Evolutionary conservation across 1,284 basidiomycete genomes (phyloP).

Genomic region (Apiotrichum akiyoshidainum): DNA sequence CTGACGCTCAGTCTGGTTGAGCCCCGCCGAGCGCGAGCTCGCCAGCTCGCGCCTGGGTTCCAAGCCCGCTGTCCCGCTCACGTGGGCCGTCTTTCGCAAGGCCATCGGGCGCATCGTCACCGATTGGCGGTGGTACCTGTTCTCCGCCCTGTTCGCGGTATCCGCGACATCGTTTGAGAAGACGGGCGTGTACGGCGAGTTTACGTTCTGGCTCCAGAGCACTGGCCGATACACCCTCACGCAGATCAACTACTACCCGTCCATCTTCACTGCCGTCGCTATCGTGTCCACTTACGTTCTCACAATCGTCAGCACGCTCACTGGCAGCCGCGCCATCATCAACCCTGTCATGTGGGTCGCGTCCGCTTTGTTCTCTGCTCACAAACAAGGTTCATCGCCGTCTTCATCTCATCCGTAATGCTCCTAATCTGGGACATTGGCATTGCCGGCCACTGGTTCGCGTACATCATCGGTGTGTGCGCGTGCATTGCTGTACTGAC

Average conservation of each 20-base stretch:
- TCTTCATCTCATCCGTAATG: conserved; percentile 33
- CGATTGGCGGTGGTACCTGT: conserved; percentile 34
- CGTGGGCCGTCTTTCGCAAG: conserved; percentile 16
- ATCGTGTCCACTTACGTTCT: conserved; percentile 32
- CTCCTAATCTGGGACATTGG: conserved; percentile 33
- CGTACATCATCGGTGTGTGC: conserved; percentile 26
- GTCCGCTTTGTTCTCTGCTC: background rate
- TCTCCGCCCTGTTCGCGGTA: conserved; percentile 30
- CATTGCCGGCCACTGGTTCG: conserved; percentile 32
- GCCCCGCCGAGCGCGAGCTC: conserved; percentile 23
- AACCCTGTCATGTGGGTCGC: conserved; percentile 33
- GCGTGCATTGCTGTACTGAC: background rate
- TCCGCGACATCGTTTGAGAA: conserved; percentile 31
- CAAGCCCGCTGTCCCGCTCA: conserved; percentile 21
- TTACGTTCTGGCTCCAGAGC: conserved; percentile 32
- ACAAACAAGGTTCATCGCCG: conserved; percentile 12
- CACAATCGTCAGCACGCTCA: conserved; percentile 25
- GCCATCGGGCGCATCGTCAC: conserved; percentile 21
- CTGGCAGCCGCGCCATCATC: conserved; percentile 35
- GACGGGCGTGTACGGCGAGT: conserved; percentile 32
- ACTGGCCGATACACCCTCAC: conserved; percentile 7
- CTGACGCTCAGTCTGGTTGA: background rate
- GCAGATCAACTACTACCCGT: conserved; percentile 38
- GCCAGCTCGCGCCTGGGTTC: conserved; percentile 22
- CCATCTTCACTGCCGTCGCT: conserved; percentile 30